Percentiles rank a stretch among this genome's conserved stretches.
Conservation (phyloP, 352 stramenopile genomes). For the Globisporangium ultimum region DNA sequence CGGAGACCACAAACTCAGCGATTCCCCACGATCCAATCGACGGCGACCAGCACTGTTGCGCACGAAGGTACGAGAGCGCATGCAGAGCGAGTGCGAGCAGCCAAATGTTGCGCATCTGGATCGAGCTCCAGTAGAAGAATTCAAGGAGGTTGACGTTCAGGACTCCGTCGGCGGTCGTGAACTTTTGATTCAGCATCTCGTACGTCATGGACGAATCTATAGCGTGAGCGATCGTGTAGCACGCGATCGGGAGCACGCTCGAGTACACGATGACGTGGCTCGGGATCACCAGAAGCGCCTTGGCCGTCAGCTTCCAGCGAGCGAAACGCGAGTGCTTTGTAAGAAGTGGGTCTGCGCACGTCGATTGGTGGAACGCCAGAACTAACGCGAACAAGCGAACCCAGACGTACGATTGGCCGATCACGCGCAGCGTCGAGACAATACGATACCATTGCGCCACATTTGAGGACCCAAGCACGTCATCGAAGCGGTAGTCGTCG, state of each 20-base stretch:
- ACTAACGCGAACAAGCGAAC: background rate
- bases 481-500: background rate
- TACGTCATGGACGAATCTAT: slow-evolving; percentile 3
- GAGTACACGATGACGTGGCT: background rate
- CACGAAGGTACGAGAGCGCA: background rate
- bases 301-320: background rate
- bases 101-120: slow-evolving; percentile 12
- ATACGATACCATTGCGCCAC: background rate
- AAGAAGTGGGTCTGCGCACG: background rate
- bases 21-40: slow-evolving; percentile 11
- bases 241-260: background rate
- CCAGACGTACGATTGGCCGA: slow-evolving; percentile 5
- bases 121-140: background rate
- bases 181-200: background rate
- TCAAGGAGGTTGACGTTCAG: background rate
- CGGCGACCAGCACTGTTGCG: slow-evolving; percentile 7
- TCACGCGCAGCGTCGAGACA: background rate
- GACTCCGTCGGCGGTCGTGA: background rate
- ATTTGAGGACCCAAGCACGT: background rate
- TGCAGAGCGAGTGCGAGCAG: slow-evolving; percentile 16
- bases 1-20: slow-evolving; percentile 19
- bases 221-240: background rate
- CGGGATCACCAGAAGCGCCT: background rate
- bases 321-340: background rate
- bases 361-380: background rate